Base-by-base conservation (phyloP, 306 rosid species). In the Begonia peltatifolia region DNA sequence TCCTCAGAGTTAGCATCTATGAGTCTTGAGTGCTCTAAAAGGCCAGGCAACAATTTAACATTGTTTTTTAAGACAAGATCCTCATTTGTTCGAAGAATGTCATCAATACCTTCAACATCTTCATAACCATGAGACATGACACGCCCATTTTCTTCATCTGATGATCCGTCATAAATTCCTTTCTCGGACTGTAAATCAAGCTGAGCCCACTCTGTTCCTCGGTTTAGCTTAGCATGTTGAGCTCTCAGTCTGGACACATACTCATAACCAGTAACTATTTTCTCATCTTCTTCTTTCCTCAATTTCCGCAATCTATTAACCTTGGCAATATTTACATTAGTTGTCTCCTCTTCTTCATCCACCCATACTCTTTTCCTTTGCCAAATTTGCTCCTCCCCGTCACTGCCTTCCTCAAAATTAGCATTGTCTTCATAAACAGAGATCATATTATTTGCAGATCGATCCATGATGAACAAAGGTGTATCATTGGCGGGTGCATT, bases 201-300 rank as follows among this genome's bases (percentile, higher is more conserved):
- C 14, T 63, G 75, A 11, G 97, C 87, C 97, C 95, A 89, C 22
- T 80, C 87, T 0, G 94, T 82, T 53, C 87, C 79, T 0, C 82
- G 94, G 72, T 85, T 89, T 42, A 89, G 76, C 84, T 89, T 89
- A 4, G 69, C 66, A 62, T 87, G 87, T 7, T 83, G 96, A 58
- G 95, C 95, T 76, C 97, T 76, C 85, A 89, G 57, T 76, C 97
- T 85, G 22, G 66, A 63, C 60, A 85, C 90, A 61, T 82, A 85
- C 56, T 89, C 95, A 0, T 82, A 70, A 55, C 94, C 94, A 5
- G 85, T 69, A 23, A 89, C 74, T 64, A 77, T 16, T 43, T 59
- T 68, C 81, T 83, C 90, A n/a, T 74, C 82, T 71, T 80, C 90
- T 56, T 75, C 85, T 70, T 78, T 85, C 71, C 94, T 84, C 81